phyloP scores from a whole-genome alignment of 306 rosid species.

The Corylus americana region DNA sequence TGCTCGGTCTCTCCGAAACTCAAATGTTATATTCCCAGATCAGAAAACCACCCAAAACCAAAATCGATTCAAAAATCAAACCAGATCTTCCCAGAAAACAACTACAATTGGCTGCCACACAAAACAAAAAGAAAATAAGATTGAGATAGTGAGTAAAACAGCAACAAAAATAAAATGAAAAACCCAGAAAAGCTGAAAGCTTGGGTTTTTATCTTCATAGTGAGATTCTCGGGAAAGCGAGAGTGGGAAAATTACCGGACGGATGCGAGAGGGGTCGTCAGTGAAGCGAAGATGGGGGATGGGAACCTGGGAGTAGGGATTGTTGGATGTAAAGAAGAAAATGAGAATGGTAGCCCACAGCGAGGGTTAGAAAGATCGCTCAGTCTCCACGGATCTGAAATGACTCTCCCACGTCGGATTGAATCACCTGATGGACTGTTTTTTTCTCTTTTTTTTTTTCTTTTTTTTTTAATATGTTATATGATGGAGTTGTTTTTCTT shows the following conservation, averaged over 20 bases:
- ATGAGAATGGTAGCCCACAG: slow-evolving; percentile 18
- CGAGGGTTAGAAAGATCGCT: slow-evolving; percentile 20
- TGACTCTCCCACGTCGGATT: not conserved
- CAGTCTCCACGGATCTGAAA: slow-evolving; percentile 37
- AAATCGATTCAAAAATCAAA: slow-evolving; percentile 27
- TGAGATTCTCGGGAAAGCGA: slow-evolving; percentile 1
- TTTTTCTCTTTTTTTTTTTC: too few relatives aligned
- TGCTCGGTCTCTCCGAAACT: not conserved
- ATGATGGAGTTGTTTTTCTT: too few relatives aligned
- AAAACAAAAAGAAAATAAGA: slow-evolving; percentile 22
- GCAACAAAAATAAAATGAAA: not conserved
- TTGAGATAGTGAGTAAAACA: not conserved
- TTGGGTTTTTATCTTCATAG: not conserved
- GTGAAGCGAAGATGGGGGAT: slow-evolving; percentile 1
- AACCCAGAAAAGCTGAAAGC: not conserved
- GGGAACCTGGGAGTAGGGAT: not conserved
- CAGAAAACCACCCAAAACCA: slow-evolving; percentile 22
- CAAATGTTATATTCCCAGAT: slow-evolving; percentile 18
- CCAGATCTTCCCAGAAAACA: slow-evolving; percentile 29
- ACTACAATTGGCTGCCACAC: slow-evolving; percentile 21
- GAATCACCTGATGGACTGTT: too few relatives aligned
- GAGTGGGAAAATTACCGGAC: slow-evolving; percentile 33
- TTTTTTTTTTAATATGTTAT: too few relatives aligned
- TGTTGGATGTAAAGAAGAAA: not conserved
- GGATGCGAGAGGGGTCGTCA: slow-evolving; percentile 12